These are phyloP conservation scores for Poterioochromonas sp. DNA, from an alignment of 352 stramenopile species.

Conservation along the genomic window DNA sequence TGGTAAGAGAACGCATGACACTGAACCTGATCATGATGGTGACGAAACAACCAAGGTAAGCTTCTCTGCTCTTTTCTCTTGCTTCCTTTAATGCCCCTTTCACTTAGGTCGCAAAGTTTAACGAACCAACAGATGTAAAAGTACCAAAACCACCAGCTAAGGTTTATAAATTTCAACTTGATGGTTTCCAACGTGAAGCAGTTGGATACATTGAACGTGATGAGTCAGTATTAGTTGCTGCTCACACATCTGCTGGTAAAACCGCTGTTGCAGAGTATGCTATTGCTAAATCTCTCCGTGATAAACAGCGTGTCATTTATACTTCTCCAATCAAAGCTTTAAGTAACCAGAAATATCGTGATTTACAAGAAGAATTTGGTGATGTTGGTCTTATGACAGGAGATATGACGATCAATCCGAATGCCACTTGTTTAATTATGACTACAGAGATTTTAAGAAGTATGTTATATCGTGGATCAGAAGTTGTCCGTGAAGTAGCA, in stretches of 20 bases:
- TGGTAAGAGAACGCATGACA: no score
- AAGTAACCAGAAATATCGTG: constrained; percentile 98
- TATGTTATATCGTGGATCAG: constrained; percentile 97
- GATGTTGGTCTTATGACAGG: constrained; percentile 99
- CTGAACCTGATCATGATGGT: no score
- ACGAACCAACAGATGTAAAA: constrained; percentile 74
- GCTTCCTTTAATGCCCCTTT: constrained; percentile 4
- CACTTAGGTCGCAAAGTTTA: constrained; percentile 43
- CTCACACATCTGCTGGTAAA: constrained; percentile 95
- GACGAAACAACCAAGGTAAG: no score
- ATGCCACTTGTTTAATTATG: constrained; percentile 93
- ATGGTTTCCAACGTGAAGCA: constrained; percentile 94
- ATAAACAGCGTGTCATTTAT: constrained; percentile 91
- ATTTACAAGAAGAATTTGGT: constrained; percentile 75
- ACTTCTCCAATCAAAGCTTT: constrained; percentile 99
- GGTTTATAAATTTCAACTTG: constrained; percentile 91
- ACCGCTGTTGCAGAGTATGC: constrained; percentile 89
- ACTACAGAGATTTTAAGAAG: constrained; percentile 72
- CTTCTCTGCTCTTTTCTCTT: no score
- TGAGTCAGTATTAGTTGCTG: constrained; percentile 95
- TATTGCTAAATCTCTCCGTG: constrained; percentile 86
- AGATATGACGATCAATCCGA: constrained; percentile 98
- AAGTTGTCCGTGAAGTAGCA: constrained; percentile 95
- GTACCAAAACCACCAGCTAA: constrained; percentile 68
- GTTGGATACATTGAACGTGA: constrained; percentile 87